phyloP scores from a whole-genome alignment of 1,139 yeast genomes.

The Geotrichum klebahnii region DNA sequence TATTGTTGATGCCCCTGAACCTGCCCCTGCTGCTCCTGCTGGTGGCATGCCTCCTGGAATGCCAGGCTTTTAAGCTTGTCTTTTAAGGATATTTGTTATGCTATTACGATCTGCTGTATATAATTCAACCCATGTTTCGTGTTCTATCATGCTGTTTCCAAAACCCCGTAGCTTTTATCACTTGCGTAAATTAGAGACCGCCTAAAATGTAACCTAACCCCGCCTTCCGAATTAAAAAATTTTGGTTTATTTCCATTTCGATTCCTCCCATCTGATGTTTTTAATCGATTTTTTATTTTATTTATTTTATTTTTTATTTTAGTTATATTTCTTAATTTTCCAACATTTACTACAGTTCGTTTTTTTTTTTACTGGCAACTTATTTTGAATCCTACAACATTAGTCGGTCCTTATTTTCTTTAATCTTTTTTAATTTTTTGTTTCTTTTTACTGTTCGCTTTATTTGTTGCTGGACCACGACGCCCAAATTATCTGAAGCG shows the following conservation, averaged over 20 bases:
- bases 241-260: background rate
- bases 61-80: slow-evolving; percentile 44
- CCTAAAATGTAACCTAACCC: background rate
- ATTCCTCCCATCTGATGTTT: background rate
- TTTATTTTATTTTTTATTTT: background rate
- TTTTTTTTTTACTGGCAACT: no score
- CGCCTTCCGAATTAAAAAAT: background rate
- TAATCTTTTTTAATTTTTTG: no score
- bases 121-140: background rate
- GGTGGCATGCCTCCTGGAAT: slow-evolving; percentile 61
- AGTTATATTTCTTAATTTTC: background rate
- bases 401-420: no score
- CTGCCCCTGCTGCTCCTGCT: slow-evolving; percentile 54
- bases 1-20: slow-evolving; percentile 94
- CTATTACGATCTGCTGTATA: no score
- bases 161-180: background rate
- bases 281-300: background rate
- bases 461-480: no score
- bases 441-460: no score
- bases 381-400: no score
- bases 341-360: background rate
- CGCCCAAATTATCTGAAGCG: no score
- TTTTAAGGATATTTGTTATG: no score
- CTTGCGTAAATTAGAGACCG: background rate
- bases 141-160: background rate